Evolutionary conservation across 2,329 filamentous ascomycete genomes (phyloP).

Genomic region (Cladobotryum protrusum): DNA sequence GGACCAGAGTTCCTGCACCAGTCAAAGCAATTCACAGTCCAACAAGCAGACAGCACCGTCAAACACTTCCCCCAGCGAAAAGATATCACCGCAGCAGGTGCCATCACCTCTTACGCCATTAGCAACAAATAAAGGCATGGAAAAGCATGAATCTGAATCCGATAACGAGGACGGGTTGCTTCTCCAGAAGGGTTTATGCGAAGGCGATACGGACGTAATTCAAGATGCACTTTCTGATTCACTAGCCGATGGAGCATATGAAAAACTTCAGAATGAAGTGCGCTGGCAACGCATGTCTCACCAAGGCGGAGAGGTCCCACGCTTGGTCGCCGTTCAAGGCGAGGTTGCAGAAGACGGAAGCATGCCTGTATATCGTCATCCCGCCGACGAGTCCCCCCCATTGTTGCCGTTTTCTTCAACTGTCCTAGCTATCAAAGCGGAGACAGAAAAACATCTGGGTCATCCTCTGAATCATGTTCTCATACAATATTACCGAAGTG

Average conservation of each 20-base stretch:
- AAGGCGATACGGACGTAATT: slow-evolving; percentile 74
- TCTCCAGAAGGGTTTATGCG: slow-evolving; percentile 54
- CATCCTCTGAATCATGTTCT: slow-evolving; percentile 86
- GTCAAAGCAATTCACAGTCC: background rate
- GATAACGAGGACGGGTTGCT: background rate
- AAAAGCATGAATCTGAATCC: background rate
- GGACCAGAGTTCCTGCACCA: background rate
- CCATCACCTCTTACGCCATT: slow-evolving; percentile 11
- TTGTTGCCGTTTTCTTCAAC: slow-evolving; percentile 65
- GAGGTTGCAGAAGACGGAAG: slow-evolving; percentile 60
- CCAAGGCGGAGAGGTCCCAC: slow-evolving; percentile 82
- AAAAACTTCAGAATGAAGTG: slow-evolving; percentile 65
- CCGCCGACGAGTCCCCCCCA: slow-evolving; percentile 78
- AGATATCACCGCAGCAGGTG: slow-evolving; percentile 11
- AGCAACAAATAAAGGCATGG: background rate
- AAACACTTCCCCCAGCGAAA: background rate
- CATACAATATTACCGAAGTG: slow-evolving; percentile 87
- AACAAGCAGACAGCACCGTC: background rate
- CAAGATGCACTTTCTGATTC: slow-evolving; percentile 58
- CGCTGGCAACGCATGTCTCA: slow-evolving; percentile 91
- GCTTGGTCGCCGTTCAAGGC: slow-evolving; percentile 86
- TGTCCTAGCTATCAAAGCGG: slow-evolving; percentile 60
- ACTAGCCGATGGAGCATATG: slow-evolving; percentile 57
- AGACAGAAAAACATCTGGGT: slow-evolving; percentile 65
- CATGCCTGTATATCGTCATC: slow-evolving; percentile 90